Conservation (phyloP, 441 rosid genomes). For the Corymbia citriodora region DNA sequence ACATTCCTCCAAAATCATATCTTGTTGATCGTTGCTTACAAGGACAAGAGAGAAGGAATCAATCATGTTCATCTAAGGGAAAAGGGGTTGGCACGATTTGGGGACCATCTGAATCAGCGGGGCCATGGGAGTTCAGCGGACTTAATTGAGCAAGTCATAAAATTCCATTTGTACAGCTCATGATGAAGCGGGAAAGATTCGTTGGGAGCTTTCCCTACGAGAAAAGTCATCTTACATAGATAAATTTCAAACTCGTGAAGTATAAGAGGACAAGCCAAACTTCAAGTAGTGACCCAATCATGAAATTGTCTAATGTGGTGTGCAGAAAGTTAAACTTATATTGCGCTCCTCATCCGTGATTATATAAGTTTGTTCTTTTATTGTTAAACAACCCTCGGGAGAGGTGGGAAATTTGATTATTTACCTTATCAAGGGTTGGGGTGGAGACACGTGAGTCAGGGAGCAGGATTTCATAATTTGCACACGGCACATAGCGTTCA, state of each 20-base stretch:
- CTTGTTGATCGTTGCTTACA: neutral
- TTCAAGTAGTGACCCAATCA: neutral
- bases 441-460: too few relatives aligned
- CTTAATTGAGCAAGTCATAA: neutral
- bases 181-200: neutral
- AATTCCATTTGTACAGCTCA: neutral
- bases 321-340: neutral
- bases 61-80: too few relatives aligned
- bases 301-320: neutral
- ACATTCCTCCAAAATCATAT: too few relatives aligned
- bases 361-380: too few relatives aligned
- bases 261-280: neutral
- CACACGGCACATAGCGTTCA: too few relatives aligned
- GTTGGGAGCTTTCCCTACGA: neutral
- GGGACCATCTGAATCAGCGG: neutral
- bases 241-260: too few relatives aligned
- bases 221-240: neutral
- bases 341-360: neutral
- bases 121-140: neutral
- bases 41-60: neutral
- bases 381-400: neutral
- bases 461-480: too few relatives aligned
- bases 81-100: neutral
- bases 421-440: rapidly evolving
- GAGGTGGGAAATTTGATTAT: too few relatives aligned